Evolutionary conservation across 1,284 basidiomycete species (phyloP).

Genomic region (Ustanciosporium gigantosporum): DNA sequence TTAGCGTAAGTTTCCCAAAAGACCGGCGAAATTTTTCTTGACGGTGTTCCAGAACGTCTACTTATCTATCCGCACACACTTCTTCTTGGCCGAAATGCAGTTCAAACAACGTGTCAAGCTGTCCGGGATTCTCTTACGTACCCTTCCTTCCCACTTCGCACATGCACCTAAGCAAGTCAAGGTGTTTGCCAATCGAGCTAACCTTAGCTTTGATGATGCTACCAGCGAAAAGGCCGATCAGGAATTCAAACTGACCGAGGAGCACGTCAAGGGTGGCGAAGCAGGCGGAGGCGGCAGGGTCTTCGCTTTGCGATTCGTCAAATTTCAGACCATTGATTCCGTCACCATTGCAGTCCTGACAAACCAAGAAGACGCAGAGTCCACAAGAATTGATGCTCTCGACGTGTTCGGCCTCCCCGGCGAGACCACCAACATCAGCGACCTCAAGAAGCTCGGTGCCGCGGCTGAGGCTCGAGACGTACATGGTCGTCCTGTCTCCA

Average conservation of each 20-base stretch:
- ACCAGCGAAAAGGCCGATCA: conserved; percentile 61
- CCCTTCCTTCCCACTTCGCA: conserved; percentile 40
- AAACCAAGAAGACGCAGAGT: conserved; percentile 75
- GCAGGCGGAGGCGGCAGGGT: conserved; percentile 64
- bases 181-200: conserved; percentile 59
- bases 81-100: conserved; percentile 62
- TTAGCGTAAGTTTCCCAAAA: conserved; percentile 13
- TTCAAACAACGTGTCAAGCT: conserved; percentile 80
- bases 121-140: conserved; percentile 71
- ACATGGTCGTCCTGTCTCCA: conserved; percentile 6
- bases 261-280: conserved; percentile 26
- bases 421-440: conserved; percentile 65
- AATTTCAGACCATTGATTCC: conserved; percentile 72
- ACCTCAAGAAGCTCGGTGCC: conserved; percentile 41
- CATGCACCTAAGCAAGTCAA: conserved; percentile 33
- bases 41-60: no score
- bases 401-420: conserved; percentile 73
- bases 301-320: conserved; percentile 72
- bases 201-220: conserved; percentile 61
- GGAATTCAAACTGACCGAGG: conserved; percentile 62
- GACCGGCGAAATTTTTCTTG: no score
- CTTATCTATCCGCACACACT: no score
- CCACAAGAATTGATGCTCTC: conserved; percentile 76
- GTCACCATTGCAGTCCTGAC: conserved; percentile 74
- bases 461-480: conserved; percentile 13